Percentiles rank a stretch among this genome's conserved stretches.
phyloP scores from a whole-genome alignment of 1,139 yeast genomes.

The Magnusiomyces fungicola region DNA sequence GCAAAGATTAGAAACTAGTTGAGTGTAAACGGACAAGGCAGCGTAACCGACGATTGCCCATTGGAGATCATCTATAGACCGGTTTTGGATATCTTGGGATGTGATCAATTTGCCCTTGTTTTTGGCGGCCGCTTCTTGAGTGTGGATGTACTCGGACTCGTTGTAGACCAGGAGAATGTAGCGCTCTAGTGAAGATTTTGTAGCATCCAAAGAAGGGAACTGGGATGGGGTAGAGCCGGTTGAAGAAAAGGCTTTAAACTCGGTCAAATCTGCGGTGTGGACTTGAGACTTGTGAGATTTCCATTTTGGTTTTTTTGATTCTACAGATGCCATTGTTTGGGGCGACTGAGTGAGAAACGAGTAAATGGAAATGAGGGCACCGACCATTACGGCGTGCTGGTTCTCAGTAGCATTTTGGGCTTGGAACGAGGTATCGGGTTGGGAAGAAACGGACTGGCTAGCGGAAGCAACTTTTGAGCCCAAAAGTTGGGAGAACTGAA shows the following conservation, averaged over 20 bases:
- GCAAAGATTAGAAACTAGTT: conserved; percentile 25
- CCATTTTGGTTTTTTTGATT: not conserved
- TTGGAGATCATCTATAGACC: conserved; percentile 7
- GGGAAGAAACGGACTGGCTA: not conserved
- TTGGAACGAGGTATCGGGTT: not conserved
- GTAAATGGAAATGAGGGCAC: not conserved
- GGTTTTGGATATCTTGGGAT: not conserved
- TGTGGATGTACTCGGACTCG: not conserved
- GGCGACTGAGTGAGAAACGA: not conserved
- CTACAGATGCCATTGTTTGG: not conserved
- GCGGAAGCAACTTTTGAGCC: not conserved
- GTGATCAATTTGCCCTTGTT: not conserved
- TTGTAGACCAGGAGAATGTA: conserved; percentile 1
- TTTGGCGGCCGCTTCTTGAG: not conserved
- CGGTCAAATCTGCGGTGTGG: not conserved
- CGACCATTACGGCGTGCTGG: not conserved
- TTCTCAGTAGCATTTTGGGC: not conserved
- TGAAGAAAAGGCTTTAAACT: not conserved
- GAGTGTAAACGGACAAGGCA: conserved; percentile 20
- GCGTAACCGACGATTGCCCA: conserved; percentile 18
- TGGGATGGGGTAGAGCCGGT: not conserved
- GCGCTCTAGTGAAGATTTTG: not conserved
- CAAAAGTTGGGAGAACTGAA: not conserved
- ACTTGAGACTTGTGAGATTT: not conserved
- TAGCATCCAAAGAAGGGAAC: conserved; percentile 1